Percentiles rank a stretch among this genome's conserved stretches.
Evolutionary conservation across 78 protist genomes (phyloP).

Genomic region (Isochrysis galbana): DNA sequence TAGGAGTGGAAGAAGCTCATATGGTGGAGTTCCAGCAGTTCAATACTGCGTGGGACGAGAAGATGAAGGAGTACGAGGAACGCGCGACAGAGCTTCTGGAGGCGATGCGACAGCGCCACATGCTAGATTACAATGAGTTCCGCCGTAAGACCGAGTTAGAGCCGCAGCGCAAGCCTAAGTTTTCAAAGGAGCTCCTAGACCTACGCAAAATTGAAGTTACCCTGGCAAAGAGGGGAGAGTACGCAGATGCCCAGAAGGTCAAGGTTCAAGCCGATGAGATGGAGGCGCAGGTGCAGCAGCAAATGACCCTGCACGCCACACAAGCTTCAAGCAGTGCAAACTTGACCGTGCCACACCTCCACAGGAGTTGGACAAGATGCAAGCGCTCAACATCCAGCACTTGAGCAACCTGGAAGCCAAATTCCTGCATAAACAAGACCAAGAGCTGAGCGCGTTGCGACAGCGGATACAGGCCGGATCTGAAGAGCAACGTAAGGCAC

Average conservation of each 20-base stretch:
- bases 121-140: not conserved
- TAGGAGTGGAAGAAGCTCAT: conserved; percentile 3
- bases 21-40: not conserved
- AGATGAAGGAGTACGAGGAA: not conserved
- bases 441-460: not conserved
- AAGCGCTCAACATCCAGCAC: too few species aligned
- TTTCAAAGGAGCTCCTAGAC: not conserved
- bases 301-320: too few species aligned
- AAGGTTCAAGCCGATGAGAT: too few species aligned
- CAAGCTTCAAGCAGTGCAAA: too few species aligned
- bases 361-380: too few species aligned
- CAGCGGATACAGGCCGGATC: not conserved
- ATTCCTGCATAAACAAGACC: not conserved
- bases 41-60: not conserved
- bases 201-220: not conserved
- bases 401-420: not conserved
- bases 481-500: not conserved
- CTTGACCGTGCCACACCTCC: too few species aligned
- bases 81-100: not conserved
- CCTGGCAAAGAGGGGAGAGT: not conserved
- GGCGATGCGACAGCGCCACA: not conserved
- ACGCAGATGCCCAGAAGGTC: not conserved
- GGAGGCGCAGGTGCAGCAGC: too few species aligned
- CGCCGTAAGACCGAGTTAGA: not conserved
- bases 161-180: not conserved